These are phyloP conservation scores for Psilocybe sp. DNA, from an alignment of 768 basidiomycete species.

Conservation along the genomic window DNA sequence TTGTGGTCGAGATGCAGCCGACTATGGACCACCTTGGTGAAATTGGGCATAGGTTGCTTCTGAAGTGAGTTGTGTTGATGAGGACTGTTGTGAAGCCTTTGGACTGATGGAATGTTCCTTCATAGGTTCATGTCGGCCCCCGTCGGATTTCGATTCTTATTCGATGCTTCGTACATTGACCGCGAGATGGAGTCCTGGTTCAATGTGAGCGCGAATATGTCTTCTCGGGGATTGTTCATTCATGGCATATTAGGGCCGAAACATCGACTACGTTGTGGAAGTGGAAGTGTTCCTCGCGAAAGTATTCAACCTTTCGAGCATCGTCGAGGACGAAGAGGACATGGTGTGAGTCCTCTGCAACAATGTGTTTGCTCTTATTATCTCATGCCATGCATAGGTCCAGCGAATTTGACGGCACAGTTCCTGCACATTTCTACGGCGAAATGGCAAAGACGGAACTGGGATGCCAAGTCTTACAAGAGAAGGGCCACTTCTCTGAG, in stretches of 20 bases:
- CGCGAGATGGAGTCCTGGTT: constrained; percentile 97
- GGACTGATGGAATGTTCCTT: too few relatives aligned
- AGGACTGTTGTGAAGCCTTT: too few relatives aligned
- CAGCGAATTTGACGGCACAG: constrained; percentile 81
- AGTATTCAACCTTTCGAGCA: constrained; percentile 56
- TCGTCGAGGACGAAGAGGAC: constrained; percentile 68
- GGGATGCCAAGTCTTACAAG: constrained; percentile 87
- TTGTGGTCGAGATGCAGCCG: constrained; percentile 93
- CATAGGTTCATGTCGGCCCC: constrained; percentile 90
- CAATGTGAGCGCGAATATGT: constrained; percentile 52
- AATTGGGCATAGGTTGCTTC: constrained; percentile 81
- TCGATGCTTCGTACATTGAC: constrained; percentile 89
- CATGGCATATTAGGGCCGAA: constrained; percentile 69
- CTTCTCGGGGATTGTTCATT: background rate
- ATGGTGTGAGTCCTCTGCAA: constrained; percentile 38
- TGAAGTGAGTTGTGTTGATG: constrained; percentile 57
- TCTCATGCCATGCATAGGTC: background rate
- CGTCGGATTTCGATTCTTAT: constrained; percentile 89
- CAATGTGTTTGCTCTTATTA: background rate
- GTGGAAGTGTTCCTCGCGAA: constrained; percentile 90
- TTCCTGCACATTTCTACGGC: constrained; percentile 95
- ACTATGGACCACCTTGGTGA: constrained; percentile 95
- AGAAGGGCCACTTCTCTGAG: constrained; percentile 87
- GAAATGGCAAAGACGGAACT: constrained; percentile 97
- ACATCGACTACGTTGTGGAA: constrained; percentile 89